Percentiles rank a stretch among this genome's conserved stretches.
These are phyloP conservation scores for Xylaria arbuscula DNA, from an alignment of 2,329 filamentous ascomycete genomes.

Conservation along the genomic window DNA sequence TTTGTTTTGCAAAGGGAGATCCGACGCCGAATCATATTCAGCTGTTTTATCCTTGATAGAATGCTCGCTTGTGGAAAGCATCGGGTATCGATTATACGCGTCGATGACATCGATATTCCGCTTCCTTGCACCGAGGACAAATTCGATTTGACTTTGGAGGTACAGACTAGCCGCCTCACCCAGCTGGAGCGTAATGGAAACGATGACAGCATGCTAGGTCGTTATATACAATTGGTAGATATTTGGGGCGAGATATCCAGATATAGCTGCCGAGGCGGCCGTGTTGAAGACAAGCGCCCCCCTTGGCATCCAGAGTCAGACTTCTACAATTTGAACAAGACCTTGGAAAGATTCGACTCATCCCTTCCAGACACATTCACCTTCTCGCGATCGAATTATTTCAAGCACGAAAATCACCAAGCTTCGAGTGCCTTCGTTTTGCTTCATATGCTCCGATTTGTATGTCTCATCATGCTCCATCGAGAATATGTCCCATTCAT, in stretches of 20 bases:
- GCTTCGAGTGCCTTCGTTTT: constrained; percentile 73
- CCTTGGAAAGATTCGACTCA: constrained; percentile 64
- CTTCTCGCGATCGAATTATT: constrained; percentile 70
- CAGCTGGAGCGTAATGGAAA: constrained; percentile 45
- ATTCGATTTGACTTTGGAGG: constrained; percentile 71
- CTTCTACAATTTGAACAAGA: constrained; percentile 64
- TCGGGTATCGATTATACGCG: constrained; percentile 67
- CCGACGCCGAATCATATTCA: constrained; percentile 77
- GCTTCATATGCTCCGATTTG: constrained; percentile 72
- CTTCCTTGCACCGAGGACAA: constrained; percentile 74
- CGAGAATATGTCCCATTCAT: constrained; percentile 76
- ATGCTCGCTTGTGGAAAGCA: constrained; percentile 74
- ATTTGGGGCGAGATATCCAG: constrained; percentile 69
- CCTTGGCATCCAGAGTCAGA: constrained; percentile 69
- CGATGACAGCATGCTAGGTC: constrained; percentile 62
- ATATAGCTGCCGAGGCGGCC: constrained; percentile 64
- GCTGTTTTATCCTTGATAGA: constrained; percentile 77
- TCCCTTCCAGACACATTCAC: constrained; percentile 66
- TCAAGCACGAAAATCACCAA: constrained; percentile 72
- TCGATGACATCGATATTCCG: constrained; percentile 71
- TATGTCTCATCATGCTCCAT: constrained; percentile 75
- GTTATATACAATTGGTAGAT: constrained; percentile 68
- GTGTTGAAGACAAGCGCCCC: constrained; percentile 61
- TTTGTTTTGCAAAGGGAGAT: constrained; percentile 70
- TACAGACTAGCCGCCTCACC: constrained; percentile 62